These are phyloP conservation scores for Cladosporium sp. DNA, from an alignment of 2,329 filamentous ascomycete genomes.

Conservation along the genomic window DNA sequence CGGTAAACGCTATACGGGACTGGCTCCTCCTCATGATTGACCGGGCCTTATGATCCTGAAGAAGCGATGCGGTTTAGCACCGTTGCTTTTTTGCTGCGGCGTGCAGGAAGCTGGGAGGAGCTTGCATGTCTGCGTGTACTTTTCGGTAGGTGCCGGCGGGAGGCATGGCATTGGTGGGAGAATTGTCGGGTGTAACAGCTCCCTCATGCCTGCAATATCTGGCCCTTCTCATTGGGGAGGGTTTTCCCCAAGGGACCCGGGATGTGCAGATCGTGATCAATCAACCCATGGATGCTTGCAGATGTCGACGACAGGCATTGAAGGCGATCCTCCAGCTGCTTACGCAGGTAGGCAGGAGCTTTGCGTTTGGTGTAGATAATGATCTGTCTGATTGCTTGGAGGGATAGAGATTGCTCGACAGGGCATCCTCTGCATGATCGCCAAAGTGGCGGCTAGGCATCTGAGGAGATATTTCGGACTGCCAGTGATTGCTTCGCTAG, in stretches of 20 bases:
- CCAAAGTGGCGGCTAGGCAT: neutral
- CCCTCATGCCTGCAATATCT: neutral
- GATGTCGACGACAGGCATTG: constrained; percentile 8
- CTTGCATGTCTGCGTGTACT: constrained; percentile 3
- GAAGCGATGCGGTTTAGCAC: neutral
- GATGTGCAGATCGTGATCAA: constrained; percentile 12
- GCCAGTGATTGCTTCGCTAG: constrained; percentile 1
- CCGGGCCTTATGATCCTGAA: neutral
- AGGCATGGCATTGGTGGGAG: neutral
- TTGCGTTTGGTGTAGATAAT: neutral
- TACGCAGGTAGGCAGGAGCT: constrained; percentile 11
- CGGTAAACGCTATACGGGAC: constrained; percentile 1
- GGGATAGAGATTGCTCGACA: constrained; percentile 18
- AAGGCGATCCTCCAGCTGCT: constrained; percentile 9
- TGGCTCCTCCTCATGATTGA: neutral
- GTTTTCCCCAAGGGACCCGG: neutral
- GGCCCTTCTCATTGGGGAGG: neutral
- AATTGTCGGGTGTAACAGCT: constrained; percentile 4
- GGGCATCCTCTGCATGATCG: constrained; percentile 13
- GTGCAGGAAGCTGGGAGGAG: constrained; percentile 3
- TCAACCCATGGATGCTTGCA: constrained; percentile 4
- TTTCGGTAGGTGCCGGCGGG: constrained; percentile 7
- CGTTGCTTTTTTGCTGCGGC: neutral
- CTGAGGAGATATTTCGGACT: constrained; percentile 12
- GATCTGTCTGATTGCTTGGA: constrained; percentile 18